phyloP scores from a whole-genome alignment of 2,329 filamentous ascomycete species.

The Shiraia bambusicola region DNA sequence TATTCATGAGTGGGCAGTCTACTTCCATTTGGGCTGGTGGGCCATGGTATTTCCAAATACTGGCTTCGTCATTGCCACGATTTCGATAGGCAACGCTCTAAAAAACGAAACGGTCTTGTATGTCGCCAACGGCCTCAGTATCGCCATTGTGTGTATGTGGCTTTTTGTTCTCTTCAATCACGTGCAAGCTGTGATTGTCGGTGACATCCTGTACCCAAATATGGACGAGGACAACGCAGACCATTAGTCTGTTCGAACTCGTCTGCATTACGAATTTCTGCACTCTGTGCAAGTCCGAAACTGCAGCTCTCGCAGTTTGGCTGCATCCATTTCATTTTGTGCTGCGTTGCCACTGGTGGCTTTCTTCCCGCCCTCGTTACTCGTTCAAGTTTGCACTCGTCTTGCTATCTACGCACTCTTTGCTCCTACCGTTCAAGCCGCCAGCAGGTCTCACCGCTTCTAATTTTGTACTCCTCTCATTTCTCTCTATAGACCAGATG shows the following conservation, averaged over 20 bases:
- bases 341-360: neutral
- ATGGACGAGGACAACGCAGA: constrained; percentile 58
- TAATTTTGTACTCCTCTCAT: constrained; percentile 12
- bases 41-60: constrained; percentile 54
- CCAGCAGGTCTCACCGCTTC: constrained; percentile 23
- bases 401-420: constrained; percentile 19
- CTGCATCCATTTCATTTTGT: neutral
- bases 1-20: constrained; percentile 42
- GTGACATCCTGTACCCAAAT: constrained; percentile 60
- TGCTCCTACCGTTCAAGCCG: constrained; percentile 13
- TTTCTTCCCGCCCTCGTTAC: constrained; percentile 6
- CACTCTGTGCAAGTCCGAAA: no score
- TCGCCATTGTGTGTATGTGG: constrained; percentile 57
- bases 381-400: constrained; percentile 15
- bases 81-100: constrained; percentile 42
- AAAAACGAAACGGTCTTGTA: constrained; percentile 39
- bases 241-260: constrained; percentile 17
- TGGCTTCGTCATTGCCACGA: constrained; percentile 48
- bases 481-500: constrained; percentile 11
- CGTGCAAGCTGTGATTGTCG: constrained; percentile 52
- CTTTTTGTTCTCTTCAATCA: constrained; percentile 56
- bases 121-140: constrained; percentile 52
- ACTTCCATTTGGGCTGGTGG: constrained; percentile 66
- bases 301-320: neutral
- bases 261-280: neutral